Conservation (phyloP, 2,329 filamentous ascomycete species). For the Verticillium tricorpus region DNA sequence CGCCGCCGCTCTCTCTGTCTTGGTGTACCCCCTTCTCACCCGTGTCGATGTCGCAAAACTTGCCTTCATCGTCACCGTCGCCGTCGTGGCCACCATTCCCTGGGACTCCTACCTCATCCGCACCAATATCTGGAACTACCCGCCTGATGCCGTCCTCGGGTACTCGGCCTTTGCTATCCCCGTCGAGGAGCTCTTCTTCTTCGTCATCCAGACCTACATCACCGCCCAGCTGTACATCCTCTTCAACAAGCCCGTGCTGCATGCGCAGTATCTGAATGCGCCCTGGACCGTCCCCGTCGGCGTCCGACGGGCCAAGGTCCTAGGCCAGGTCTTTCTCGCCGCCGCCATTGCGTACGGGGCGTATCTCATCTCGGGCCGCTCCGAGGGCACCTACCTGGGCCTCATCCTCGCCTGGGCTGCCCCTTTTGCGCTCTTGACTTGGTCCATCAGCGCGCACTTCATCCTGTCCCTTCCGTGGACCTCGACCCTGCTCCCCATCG, state of each 20-base stretch:
- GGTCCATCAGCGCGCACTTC: constrained; percentile 60
- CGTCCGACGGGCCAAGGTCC: constrained; percentile 24
- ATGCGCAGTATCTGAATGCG: constrained; percentile 35
- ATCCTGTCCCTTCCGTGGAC: constrained; percentile 54
- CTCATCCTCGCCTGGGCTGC: constrained; percentile 66
- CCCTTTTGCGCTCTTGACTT: constrained; percentile 61
- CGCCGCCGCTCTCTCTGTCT: constrained; percentile 51
- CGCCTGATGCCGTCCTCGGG: constrained; percentile 59
- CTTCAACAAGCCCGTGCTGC: constrained; percentile 59
- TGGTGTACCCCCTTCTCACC: constrained; percentile 59
- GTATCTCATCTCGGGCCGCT: constrained; percentile 37
- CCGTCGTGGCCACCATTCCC: constrained; percentile 64
- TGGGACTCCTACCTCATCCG: constrained; percentile 75
- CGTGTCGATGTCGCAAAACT: constrained; percentile 60
- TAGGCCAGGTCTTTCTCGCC: constrained; percentile 47
- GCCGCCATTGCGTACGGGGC: constrained; percentile 38
- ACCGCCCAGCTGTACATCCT: constrained; percentile 65
- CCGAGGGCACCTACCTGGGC: constrained; percentile 59
- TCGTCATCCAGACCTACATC: constrained; percentile 71
- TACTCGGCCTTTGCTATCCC: constrained; percentile 61
- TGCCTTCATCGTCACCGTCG: constrained; percentile 54
- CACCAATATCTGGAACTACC: constrained; percentile 67
- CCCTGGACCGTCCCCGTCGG: constrained; percentile 19
- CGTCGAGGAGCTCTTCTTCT: constrained; percentile 71
- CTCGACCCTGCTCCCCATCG: constrained; percentile 56